A percentile compares a stretch with the other conserved stretches of the same genome.
Conservation (phyloP, 2,329 filamentous ascomycete species). For the Aureobasidium leucospermi region DNA sequence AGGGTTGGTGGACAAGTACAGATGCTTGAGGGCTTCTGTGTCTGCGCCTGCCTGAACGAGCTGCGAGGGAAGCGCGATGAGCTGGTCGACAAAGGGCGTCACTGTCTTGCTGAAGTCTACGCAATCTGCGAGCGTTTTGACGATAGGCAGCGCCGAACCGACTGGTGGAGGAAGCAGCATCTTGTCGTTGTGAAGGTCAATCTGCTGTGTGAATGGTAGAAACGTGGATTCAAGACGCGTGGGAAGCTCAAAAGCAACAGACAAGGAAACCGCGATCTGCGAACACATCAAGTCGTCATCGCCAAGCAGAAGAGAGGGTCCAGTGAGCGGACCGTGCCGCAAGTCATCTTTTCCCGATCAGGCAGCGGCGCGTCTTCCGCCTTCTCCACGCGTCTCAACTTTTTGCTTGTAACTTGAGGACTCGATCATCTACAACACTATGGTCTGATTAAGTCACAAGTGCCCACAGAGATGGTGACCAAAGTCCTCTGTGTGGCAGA, state of each 20-base stretch:
- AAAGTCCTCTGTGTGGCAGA: conserved; percentile 71
- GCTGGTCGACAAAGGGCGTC: conserved; percentile 66
- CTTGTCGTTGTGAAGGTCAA: background rate
- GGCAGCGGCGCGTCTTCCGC: conserved; percentile 11
- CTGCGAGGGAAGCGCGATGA: conserved; percentile 38
- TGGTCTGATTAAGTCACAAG: background rate
- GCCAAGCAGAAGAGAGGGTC: background rate
- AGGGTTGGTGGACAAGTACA: conserved; percentile 84
- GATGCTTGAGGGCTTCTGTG: conserved; percentile 54
- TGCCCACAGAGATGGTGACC: conserved; percentile 29
- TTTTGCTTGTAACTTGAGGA: background rate
- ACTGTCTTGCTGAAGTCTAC: conserved; percentile 69
- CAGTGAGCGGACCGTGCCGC: background rate
- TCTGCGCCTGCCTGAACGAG: conserved; percentile 52
- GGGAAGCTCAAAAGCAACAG: background rate
- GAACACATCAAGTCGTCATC: conserved; percentile 6
- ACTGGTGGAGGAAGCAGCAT: conserved; percentile 13
- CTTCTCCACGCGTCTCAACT: background rate
- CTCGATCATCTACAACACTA: background rate
- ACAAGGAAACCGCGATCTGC: background rate
- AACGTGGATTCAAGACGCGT: background rate
- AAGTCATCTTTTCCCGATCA: background rate
- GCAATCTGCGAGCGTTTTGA: conserved; percentile 66
- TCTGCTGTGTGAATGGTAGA: background rate
- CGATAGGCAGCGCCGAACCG: conserved; percentile 54